Base-by-base conservation (phyloP, 257 asterid genomes). In the Plantago major region DNA sequence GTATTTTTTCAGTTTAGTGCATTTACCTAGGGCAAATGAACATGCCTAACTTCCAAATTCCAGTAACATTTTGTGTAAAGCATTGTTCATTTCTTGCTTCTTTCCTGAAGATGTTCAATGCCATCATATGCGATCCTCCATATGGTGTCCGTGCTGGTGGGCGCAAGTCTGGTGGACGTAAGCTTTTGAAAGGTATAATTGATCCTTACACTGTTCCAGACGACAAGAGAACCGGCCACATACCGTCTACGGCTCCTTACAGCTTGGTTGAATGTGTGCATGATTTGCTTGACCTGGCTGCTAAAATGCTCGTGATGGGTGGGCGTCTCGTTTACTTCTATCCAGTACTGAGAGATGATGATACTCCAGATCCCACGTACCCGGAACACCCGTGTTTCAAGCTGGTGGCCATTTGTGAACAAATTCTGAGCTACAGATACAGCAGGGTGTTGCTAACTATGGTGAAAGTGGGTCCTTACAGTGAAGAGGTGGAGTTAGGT, bases 101-200 rank as follows among this genome's bases (percentile, higher is more conserved):
- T 62, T 60, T 69, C 64, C 55, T 63, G 26, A 73, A 93, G 99
- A 46, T 93, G 49, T 87, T 93, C 64, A 92, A 93, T 79, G 97
- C 97, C 64, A 87, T 93, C 70, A 89, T 93, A 68, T 93, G 99
- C 33, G 99, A 93, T 45, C 99, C 99, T 55, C 99, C 99, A 16
- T 93, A 93, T 3, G 99, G 99, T 16, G 99, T 93, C 46, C 96
- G 99, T 60, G 99, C 99, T 9, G 99, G 99, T 48, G 99, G 99
- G 2, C 99, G 97, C 55, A 93, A 93, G 78, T 93, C 99, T 52
- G 99, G 99, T 55, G 99, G 99, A n/a, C 89, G 99, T 51, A 93
- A 93, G 84, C 96, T 93, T 63, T 66, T 93, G 69, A 93, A 93
- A 82, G 99, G 97, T 1, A 71, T 73, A 9, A 60, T 93, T 1